These are phyloP conservation scores for Papiliotrema laurentii DNA, from an alignment of 1,284 basidiomycete species.

Conservation along the genomic window DNA sequence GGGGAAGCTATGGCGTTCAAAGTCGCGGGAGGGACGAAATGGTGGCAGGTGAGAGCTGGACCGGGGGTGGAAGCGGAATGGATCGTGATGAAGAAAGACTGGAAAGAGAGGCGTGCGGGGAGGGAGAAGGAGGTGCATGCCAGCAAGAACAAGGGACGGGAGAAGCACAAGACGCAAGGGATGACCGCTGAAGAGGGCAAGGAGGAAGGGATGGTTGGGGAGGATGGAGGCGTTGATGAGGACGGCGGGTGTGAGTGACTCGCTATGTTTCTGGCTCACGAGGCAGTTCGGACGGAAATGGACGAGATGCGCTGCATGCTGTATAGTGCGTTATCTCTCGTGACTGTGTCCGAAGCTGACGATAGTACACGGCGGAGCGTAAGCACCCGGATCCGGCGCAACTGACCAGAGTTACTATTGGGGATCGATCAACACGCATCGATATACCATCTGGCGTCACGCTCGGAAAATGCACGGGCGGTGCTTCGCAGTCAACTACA, in stretches of 20 bases:
- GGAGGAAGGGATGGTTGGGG: constrained; percentile 21
- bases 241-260: constrained; percentile 24
- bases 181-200: no score
- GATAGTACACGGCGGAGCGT: constrained; percentile 59
- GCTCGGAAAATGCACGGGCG: constrained; percentile 86
- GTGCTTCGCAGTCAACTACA: constrained; percentile 84
- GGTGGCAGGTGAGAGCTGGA: constrained; percentile 91
- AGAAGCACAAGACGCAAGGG: no score
- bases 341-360: constrained; percentile 6
- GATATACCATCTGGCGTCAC: constrained; percentile 76
- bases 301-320: constrained; percentile 81
- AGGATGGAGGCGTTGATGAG: constrained; percentile 13
- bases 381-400: constrained; percentile 4
- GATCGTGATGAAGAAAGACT: constrained; percentile 63
- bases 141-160: no score
- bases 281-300: constrained; percentile 59
- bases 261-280: not conserved
- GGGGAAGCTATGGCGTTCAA: constrained; percentile 69
- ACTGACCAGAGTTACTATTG: constrained; percentile 48
- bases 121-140: constrained; percentile 16
- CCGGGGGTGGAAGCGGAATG: constrained; percentile 81
- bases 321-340: constrained; percentile 51
- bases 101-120: constrained; percentile 36
- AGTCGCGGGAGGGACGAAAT: constrained; percentile 83
- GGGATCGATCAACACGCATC: constrained; percentile 54